Evolutionary conservation across 257 asterid genomes (phyloP).

Genomic region (Thymus mandschuricus): DNA sequence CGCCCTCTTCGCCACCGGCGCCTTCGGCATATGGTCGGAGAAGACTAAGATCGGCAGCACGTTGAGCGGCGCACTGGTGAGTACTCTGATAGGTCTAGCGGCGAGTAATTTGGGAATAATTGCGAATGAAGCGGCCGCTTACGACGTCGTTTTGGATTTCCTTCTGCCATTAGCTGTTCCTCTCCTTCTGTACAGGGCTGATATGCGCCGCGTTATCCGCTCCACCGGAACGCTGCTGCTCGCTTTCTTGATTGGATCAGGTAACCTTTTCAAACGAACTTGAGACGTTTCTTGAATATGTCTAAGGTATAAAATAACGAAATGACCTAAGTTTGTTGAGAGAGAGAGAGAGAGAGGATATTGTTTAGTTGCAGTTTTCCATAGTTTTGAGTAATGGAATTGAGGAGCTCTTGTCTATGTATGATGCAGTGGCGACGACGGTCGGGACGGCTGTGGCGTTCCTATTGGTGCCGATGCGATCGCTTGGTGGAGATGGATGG

Average conservation of each 20-base stretch:
- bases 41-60: slow-evolving; percentile 83
- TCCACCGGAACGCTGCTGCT: slow-evolving; percentile 82
- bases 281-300: no score
- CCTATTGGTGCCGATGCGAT: slow-evolving; percentile 79
- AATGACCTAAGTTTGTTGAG: no score
- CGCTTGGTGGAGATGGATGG: slow-evolving; percentile 88
- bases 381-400: not conserved
- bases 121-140: slow-evolving; percentile 74
- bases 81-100: slow-evolving; percentile 73
- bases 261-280: slow-evolving; percentile 40
- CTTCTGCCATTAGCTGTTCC: slow-evolving; percentile 92
- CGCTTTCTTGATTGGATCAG: slow-evolving; percentile 94
- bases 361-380: no score
- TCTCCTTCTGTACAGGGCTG: slow-evolving; percentile 83
- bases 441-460: slow-evolving; percentile 80
- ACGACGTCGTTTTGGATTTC: slow-evolving; percentile 66
- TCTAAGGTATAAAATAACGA: no score
- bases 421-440: slow-evolving; percentile 74
- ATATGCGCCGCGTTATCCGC: slow-evolving; percentile 71
- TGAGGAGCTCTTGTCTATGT: no score
- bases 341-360: no score
- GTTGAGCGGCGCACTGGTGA: slow-evolving; percentile 90
- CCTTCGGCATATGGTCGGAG: slow-evolving; percentile 97
- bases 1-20: slow-evolving; percentile 87
- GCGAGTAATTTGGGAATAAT: slow-evolving; percentile 87